Percentiles rank a stretch among this genome's conserved stretches.
phyloP scores from a whole-genome alignment of 1,284 basidiomycete genomes.

The Ceratobasidium sp. region DNA sequence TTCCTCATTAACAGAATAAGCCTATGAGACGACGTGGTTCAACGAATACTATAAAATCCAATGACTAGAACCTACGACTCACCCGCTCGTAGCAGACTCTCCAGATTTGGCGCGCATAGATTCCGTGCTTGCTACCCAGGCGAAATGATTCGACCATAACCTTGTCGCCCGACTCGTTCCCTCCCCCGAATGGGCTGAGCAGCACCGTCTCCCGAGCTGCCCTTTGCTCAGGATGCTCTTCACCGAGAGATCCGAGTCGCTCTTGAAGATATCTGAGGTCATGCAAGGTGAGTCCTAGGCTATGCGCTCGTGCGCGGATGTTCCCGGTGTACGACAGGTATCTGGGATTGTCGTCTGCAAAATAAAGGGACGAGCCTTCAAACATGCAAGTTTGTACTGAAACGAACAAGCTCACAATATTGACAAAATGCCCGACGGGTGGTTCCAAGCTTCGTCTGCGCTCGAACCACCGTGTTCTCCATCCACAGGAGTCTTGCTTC shows the following conservation, averaged over 20 bases:
- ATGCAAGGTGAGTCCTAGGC: background rate
- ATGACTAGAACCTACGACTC: background rate
- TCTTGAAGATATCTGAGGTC: conserved; percentile 23
- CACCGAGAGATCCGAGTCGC: background rate
- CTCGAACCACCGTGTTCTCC: conserved; percentile 14
- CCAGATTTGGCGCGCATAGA: conserved; percentile 30
- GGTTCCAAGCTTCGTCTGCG: conserved; percentile 21
- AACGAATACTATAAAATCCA: no score
- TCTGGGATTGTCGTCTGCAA: conserved; percentile 1
- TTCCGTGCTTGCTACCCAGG: conserved; percentile 16
- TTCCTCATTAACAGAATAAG: conserved; percentile 17
- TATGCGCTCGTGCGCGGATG: conserved; percentile 13
- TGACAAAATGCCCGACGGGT: conserved; percentile 22
- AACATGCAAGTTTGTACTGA: background rate
- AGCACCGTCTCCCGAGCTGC: background rate
- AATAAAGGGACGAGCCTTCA: background rate
- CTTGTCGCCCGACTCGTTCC: conserved; percentile 16
- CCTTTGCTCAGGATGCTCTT: background rate
- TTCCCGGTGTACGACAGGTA: conserved; percentile 6
- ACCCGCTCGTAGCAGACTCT: conserved; percentile 23
- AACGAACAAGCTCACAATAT: conserved; percentile 23
- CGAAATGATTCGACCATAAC: conserved; percentile 10
- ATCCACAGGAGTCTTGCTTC: conserved; percentile 29
- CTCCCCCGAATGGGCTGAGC: conserved; percentile 31
- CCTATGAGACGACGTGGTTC: background rate